phyloP scores from a whole-genome alignment of 306 rosid genomes.

The Cucumis melo region DNA sequence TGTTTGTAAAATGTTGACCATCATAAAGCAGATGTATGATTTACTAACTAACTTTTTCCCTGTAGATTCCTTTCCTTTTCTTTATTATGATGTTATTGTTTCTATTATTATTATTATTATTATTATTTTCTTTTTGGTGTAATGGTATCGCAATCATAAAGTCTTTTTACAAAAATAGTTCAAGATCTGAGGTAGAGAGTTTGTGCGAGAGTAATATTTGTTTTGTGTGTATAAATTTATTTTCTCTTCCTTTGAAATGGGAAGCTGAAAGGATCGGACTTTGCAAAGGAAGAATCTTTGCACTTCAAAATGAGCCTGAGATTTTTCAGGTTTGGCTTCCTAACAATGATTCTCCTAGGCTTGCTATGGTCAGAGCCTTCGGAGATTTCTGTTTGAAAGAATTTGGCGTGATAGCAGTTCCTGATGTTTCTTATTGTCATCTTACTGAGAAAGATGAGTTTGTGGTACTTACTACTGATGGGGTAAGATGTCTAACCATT shows the following conservation, averaged over 20 bases:
- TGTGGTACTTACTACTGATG: constrained; percentile 76
- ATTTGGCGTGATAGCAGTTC: constrained; percentile 65
- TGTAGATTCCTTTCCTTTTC: background rate
- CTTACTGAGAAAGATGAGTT: constrained; percentile 54
- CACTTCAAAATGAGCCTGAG: constrained; percentile 44
- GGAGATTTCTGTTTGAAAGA: constrained; percentile 82
- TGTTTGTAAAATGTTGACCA: background rate
- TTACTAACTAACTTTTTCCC: background rate
- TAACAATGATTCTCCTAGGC: constrained; percentile 57
- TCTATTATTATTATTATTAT: too few relatives aligned
- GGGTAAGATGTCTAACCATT: constrained; percentile 31
- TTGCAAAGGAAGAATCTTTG: constrained; percentile 68
- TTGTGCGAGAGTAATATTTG: background rate
- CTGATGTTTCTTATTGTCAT: constrained; percentile 38
- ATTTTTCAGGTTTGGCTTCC: constrained; percentile 75
- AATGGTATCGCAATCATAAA: background rate
- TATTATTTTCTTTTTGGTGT: background rate
- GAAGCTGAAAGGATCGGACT: constrained; percentile 62
- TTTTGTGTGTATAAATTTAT: background rate
- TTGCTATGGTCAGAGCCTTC: constrained; percentile 83
- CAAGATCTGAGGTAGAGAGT: background rate
- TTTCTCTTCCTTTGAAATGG: constrained; percentile 20
- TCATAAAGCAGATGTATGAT: background rate
- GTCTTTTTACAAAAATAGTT: background rate
- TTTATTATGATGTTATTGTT: too few relatives aligned